Base-by-base conservation (phyloP, 2,329 filamentous ascomycete genomes). In the Phaeosphaeria sp. region DNA sequence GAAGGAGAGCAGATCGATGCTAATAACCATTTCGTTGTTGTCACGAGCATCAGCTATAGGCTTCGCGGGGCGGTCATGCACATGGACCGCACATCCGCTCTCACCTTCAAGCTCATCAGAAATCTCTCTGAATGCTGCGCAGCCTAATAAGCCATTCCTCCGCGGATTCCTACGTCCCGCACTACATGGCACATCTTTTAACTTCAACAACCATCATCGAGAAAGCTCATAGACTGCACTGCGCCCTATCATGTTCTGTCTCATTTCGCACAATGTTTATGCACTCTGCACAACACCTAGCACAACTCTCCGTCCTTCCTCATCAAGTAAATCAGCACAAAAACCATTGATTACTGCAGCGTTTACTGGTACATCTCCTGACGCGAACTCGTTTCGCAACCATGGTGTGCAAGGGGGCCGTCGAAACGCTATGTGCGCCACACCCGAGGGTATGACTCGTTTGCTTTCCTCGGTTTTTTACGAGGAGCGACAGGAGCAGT, bases 311-410 rank as follows among this genome's bases (percentile, higher is more conserved):
- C 30, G 5, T 47, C n/a, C 42, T 22, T 21, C 52, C n/a, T 30
- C 42, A 18, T 39, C n/a, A 18, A 43, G 46, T n/a, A 54, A 50
- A 27, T 25, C 17, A 17, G 13, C 21, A 13, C 15, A 9, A 15
- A 13, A 49, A 44, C n/a, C 21, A 25, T 54, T 22, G 46, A 54
- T 44, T 5, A 44, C 52, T 54, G 52, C 23, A 39, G 27, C 46
- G 27, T 20, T 54, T 49, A n/a, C 52, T 46, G 52, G 52, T 54
- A 48, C 52, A 47, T 46, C 4, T 20, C 13, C 15, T 18, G 20
- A 49, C 46, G 52, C 44, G 33, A 36, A 50, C 22, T 17, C 17
- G 46, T 49, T 49, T 54, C 25, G 18, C 30, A 22, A 49, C 52
- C 23, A 46, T 44, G 46, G 52, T 54, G 46, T 54, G 25, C 39